Conservation (phyloP, 2,329 filamentous ascomycete genomes). For the Elsinoe perseae region DNA sequence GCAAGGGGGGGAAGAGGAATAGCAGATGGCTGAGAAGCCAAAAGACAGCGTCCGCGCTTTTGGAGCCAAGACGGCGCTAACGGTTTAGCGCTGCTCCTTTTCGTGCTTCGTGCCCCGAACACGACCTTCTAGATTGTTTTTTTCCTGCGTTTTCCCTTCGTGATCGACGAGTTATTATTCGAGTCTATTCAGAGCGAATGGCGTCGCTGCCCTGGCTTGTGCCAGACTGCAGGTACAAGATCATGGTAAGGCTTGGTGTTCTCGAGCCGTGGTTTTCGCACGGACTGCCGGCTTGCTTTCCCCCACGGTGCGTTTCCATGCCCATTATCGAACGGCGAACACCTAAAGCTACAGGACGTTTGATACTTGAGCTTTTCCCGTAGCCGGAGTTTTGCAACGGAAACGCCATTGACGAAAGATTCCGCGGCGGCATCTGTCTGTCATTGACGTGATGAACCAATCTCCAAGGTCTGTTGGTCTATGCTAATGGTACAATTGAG, state of each 20-base stretch:
- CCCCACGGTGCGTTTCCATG: slow-evolving; percentile 12
- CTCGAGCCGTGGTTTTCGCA: background rate
- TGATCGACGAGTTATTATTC: slow-evolving; percentile 8
- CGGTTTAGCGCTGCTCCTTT: slow-evolving; percentile 7
- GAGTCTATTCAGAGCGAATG: slow-evolving; percentile 1
- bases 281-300: slow-evolving; percentile 6
- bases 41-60: background rate
- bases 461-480: background rate
- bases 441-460: background rate
- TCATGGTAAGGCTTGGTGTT: background rate
- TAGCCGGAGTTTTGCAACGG: background rate
- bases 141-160: background rate
- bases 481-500: background rate
- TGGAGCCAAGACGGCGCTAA: slow-evolving; percentile 9
- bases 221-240: slow-evolving; percentile 5
- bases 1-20: slow-evolving; percentile 5
- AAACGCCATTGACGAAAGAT: slow-evolving; percentile 8
- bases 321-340: slow-evolving; percentile 16
- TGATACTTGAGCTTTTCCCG: slow-evolving; percentile 1
- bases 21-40: slow-evolving; percentile 15
- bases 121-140: slow-evolving; percentile 11
- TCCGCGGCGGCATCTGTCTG: background rate
- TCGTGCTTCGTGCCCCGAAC: background rate
- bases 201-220: background rate
- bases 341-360: slow-evolving; percentile 11